Percentiles rank a stretch among this genome's conserved stretches.
phyloP scores from a whole-genome alignment of 768 basidiomycete species.

The Podaxis sp. region DNA sequence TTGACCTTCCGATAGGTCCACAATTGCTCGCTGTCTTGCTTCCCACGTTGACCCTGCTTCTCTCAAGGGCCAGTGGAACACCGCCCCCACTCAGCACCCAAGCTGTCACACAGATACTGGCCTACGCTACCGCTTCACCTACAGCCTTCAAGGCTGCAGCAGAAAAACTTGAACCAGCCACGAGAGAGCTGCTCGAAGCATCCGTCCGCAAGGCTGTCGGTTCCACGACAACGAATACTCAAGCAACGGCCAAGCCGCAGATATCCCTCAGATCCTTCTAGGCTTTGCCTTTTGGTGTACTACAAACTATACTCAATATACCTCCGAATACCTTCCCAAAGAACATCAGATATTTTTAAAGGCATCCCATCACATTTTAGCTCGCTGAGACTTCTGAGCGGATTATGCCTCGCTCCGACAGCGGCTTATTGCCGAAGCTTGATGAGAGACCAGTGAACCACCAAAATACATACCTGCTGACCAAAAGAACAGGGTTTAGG shows the following conservation, averaged over 20 bases:
- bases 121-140: conserved; percentile 70
- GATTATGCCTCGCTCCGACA: too few species aligned
- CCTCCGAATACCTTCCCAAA: too few species aligned
- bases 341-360: too few species aligned
- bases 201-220: conserved; percentile 76
- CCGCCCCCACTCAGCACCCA: conserved; percentile 50
- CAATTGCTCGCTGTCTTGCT: conserved; percentile 69
- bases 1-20: conserved; percentile 43
- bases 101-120: conserved; percentile 65
- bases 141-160: conserved; percentile 84
- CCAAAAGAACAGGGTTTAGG: too few species aligned
- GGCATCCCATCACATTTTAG: too few species aligned
- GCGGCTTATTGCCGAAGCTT: too few species aligned
- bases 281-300: neutral
- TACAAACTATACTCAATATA: too few species aligned
- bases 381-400: too few species aligned
- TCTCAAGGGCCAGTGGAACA: conserved; percentile 41
- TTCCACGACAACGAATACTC: conserved; percentile 26
- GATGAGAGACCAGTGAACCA: too few species aligned
- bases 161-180: conserved; percentile 54
- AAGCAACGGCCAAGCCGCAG: conserved; percentile 59
- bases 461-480: too few species aligned
- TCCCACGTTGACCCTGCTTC: conserved; percentile 70
- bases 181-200: conserved; percentile 66
- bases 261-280: conserved; percentile 77